Base-by-base conservation (phyloP, 345 rosid genomes). In the Melaleuca alternifolia region DNA sequence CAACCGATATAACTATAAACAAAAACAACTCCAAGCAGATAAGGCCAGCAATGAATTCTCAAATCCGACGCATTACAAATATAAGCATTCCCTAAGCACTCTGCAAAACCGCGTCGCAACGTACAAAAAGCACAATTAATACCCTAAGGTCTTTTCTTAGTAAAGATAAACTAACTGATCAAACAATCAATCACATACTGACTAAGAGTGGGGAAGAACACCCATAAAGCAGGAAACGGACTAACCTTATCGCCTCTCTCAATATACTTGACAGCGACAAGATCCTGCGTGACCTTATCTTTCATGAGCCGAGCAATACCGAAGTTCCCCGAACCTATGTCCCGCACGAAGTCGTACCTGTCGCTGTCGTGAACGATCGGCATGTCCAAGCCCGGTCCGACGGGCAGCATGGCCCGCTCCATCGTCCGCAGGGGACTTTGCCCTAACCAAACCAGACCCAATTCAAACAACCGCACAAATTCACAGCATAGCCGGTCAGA, bases 331-430 rank as follows among this genome's bases (percentile, higher is more conserved):
- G 96, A 92, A 50, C 99, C 99, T 86, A 97, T 97, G 91, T 95
- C 98, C 50, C 90, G 91, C 16, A 97, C 96, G 48, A 95, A 92
- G 89, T 97, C 99, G 87, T 94, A 97, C 5, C 98, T 94, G 89
- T 95, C 99, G 62, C 98, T 94, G 57, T 97, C 99, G 92, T 97
- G 99, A 94, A 94, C 92, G 89, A 96, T 97, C 91, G 98, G 99
- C 97, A 96, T 77, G 87, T 96, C 98, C 95, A 95, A 93, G n/a
- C 89, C 92, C 51, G 94, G 94, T 26, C 94, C 94, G 65, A 93
- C 88, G 7, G 91, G 88, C 86, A 91, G 82, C 88, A 90, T 88
- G 77, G 90, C 85, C 86, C 93, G 94, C 92, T 94, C 92, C 96
- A 92, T 92, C 84, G 33, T 30, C 52, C 23, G 52, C 46, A 18